Conservation (phyloP, 495 filamentous ascomycete genomes). For the Penicillium bovifimosum region DNA sequence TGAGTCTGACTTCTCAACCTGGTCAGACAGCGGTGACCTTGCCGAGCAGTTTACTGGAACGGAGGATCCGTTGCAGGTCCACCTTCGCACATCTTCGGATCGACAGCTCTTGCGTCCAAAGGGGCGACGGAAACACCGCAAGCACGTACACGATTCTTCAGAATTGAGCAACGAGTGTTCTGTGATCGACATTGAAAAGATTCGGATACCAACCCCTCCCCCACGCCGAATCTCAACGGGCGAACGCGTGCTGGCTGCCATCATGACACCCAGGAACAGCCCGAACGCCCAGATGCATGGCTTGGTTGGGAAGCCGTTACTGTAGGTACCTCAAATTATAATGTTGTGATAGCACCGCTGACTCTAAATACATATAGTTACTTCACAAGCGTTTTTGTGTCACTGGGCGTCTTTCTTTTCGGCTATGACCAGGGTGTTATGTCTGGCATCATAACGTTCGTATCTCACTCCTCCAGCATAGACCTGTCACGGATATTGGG, state of each 20-base stretch:
- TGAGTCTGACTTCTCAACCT: slow-evolving; percentile 70
- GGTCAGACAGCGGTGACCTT: slow-evolving; percentile 91
- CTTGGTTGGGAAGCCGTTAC: slow-evolving; percentile 88
- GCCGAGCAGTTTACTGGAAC: slow-evolving; percentile 79
- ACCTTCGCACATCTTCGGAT: slow-evolving; percentile 56
- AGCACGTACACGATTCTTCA: slow-evolving; percentile 49
- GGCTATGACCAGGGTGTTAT: slow-evolving; percentile 99
- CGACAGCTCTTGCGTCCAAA: slow-evolving; percentile 42
- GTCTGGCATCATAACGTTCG: slow-evolving; percentile 98
- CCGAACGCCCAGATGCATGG: slow-evolving; percentile 70
- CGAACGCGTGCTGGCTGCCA: slow-evolving; percentile 64
- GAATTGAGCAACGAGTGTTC: slow-evolving; percentile 38
- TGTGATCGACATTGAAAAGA: slow-evolving; percentile 70
- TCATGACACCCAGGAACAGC: slow-evolving; percentile 76
- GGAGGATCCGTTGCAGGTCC: slow-evolving; percentile 70
- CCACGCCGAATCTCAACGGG: slow-evolving; percentile 55
- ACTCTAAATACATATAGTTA: slow-evolving; percentile 51
- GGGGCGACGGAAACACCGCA: slow-evolving; percentile 33
- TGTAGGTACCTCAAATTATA: slow-evolving; percentile 55
- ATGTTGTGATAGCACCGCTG: slow-evolving; percentile 16
- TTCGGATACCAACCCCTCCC: slow-evolving; percentile 67
- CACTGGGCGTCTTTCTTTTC: slow-evolving; percentile 94
- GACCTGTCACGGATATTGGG: background rate
- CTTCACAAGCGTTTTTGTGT: slow-evolving; percentile 97
- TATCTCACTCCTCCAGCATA: slow-evolving; percentile 12